Evolutionary conservation across 2,329 filamentous ascomycete species (phyloP).

Genomic region (Monilinia fructigena): DNA sequence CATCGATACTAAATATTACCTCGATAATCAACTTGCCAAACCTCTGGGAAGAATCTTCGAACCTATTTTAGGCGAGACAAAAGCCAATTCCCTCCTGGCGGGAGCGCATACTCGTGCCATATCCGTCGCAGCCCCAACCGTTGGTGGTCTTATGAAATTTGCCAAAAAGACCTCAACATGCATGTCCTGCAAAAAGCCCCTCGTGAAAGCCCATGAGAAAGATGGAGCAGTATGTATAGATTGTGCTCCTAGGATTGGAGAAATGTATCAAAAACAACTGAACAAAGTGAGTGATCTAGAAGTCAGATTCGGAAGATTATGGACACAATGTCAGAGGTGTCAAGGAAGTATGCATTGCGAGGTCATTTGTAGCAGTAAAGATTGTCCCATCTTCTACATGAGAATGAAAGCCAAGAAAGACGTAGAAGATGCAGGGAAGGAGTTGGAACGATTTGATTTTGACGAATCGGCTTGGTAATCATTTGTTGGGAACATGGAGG

Average conservation of each 20-base stretch:
- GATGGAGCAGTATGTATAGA: constrained; percentile 84
- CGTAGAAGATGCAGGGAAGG: constrained; percentile 89
- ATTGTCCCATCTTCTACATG: constrained; percentile 99
- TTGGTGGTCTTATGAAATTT: constrained; percentile 97
- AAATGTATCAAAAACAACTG: constrained; percentile 90
- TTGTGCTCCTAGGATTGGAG: constrained; percentile 80
- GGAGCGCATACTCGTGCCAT: constrained; percentile 96
- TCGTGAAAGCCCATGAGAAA: constrained; percentile 74
- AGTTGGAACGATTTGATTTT: constrained; percentile 83
- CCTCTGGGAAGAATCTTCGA: constrained; percentile 95
- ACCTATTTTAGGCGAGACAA: constrained; percentile 91
- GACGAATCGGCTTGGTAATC: constrained; percentile 63
- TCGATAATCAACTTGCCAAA: constrained; percentile 97
- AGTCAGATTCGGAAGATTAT: constrained; percentile 85
- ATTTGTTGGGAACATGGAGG: not conserved
- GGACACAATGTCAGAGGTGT: constrained; percentile 97
- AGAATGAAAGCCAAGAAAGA: constrained; percentile 99
- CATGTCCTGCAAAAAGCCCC: constrained; percentile 98
- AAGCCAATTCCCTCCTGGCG: constrained; percentile 79
- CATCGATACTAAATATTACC: constrained; percentile 97
- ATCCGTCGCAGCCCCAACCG: constrained; percentile 82
- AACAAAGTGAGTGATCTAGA: constrained; percentile 88
- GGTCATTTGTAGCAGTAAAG: constrained; percentile 93
- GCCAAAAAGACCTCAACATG: constrained; percentile 97
- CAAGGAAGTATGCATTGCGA: constrained; percentile 98